These are phyloP conservation scores for Pichia sp. DNA, from an alignment of 1,139 yeast genomes.

Conservation along the genomic window DNA sequence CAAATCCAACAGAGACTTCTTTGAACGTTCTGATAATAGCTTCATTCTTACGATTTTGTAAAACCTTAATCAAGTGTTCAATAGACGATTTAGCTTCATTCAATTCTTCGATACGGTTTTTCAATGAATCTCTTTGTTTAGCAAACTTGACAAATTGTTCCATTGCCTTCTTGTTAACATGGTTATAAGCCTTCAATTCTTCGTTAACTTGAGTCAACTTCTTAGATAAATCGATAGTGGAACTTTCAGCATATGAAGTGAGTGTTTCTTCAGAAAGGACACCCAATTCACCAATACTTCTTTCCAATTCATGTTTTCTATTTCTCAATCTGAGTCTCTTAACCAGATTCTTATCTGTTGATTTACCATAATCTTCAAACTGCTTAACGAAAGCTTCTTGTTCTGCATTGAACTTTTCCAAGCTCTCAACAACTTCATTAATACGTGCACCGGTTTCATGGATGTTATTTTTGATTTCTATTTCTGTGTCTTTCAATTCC, in stretches of 20 bases:
- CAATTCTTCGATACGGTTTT: conserved; percentile 64
- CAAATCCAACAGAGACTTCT: conserved; percentile 72
- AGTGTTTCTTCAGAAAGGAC: conserved; percentile 87
- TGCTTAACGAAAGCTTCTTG: conserved; percentile 55
- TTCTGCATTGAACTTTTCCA: conserved; percentile 53
- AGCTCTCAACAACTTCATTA: conserved; percentile 38
- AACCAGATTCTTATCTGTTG: conserved; percentile 63
- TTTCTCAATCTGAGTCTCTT: conserved; percentile 59
- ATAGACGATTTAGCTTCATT: conserved; percentile 72
- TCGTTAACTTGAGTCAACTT: conserved; percentile 57
- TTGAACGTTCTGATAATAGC: conserved; percentile 80
- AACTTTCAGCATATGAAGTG: conserved; percentile 39
- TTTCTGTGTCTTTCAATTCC: conserved; percentile 53
- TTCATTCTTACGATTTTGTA: conserved; percentile 76
- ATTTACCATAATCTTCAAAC: conserved; percentile 61
- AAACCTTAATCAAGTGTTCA: conserved; percentile 64
- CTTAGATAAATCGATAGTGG: conserved; percentile 54
- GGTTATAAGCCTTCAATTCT: conserved; percentile 61
- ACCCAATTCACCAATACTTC: conserved; percentile 78
- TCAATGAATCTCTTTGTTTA: conserved; percentile 67
- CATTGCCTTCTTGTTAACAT: conserved; percentile 86
- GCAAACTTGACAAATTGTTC: conserved; percentile 81
- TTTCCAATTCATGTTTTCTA: conserved; percentile 71
- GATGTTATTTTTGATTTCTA: conserved; percentile 1
- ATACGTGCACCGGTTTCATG: conserved; percentile 33